Percentiles rank a stretch among this genome's conserved stretches.
Conservation (phyloP, 2,329 filamentous ascomycete genomes). For the Ophiognomonia clavigignenti-juglandacearum region DNA sequence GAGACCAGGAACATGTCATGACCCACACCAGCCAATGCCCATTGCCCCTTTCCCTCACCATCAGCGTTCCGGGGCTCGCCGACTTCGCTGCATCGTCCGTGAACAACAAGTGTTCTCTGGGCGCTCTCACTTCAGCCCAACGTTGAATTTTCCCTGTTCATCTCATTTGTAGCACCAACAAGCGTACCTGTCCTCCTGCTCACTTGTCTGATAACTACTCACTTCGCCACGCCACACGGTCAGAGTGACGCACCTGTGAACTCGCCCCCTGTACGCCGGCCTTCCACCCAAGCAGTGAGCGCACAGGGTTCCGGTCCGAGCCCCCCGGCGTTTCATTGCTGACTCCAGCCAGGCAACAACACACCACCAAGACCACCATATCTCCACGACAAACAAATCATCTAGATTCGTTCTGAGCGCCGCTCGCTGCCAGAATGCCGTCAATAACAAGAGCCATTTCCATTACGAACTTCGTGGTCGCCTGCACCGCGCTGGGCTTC, state of each 20-base stretch:
- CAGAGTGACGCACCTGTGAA: too few species aligned
- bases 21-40: background rate
- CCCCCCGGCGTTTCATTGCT: too few species aligned
- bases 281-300: too few species aligned
- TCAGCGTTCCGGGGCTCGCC: background rate
- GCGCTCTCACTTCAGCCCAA: background rate
- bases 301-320: too few species aligned
- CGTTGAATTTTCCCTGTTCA: background rate
- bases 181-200: too few species aligned
- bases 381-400: background rate
- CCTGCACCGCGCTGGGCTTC: constrained; percentile 59
- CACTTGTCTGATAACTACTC: too few species aligned
- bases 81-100: background rate
- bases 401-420: background rate
- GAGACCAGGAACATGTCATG: background rate
- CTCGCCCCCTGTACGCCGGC: too few species aligned
- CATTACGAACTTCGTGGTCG: constrained; percentile 61
- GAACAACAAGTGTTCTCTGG: background rate
- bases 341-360: too few species aligned
- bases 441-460: constrained; percentile 44
- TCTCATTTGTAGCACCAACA: background rate
- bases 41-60: background rate
- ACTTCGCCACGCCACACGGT: too few species aligned
- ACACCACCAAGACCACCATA: background rate
- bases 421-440: constrained; percentile 1